A percentile compares a stretch with the other conserved stretches of the same genome.
Evolutionary conservation across 225 moss, liverwort and hornwort species (phyloP).

Genomic region (Physcomitrium patens): DNA sequence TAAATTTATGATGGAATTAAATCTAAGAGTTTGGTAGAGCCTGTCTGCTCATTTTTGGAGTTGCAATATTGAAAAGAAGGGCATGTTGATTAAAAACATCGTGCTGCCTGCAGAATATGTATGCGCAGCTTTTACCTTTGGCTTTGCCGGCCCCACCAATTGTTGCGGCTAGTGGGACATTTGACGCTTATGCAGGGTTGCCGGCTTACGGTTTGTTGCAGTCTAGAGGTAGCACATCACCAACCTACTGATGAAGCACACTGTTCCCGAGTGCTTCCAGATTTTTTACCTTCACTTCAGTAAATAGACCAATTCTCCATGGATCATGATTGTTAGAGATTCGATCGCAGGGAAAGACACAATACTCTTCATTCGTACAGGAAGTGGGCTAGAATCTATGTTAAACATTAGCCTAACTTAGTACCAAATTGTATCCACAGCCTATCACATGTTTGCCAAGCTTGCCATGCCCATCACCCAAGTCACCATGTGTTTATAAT

Average conservation of each 20-base stretch:
- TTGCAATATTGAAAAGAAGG: background rate
- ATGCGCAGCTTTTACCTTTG: slow-evolving; percentile 85
- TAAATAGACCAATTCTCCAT: no score
- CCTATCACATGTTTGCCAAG: no score
- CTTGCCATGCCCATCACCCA: no score
- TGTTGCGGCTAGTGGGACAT: slow-evolving; percentile 58
- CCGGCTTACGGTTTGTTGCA: slow-evolving; percentile 56
- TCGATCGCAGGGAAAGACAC: no score
- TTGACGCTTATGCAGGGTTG: slow-evolving; percentile 66
- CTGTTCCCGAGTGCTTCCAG: background rate
- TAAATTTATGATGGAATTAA: background rate
- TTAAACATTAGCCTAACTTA: no score
- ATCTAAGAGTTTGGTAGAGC: background rate
- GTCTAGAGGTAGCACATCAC: slow-evolving; percentile 68
- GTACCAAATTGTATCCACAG: no score
- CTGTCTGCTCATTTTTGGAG: background rate
- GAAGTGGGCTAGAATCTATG: no score
- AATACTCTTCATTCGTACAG: no score
- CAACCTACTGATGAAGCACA: slow-evolving; percentile 47
- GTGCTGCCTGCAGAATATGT: slow-evolving; percentile 71
- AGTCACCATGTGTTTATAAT: background rate
- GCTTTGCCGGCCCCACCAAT: slow-evolving; percentile 85
- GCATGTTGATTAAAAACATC: background rate
- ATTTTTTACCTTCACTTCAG: no score
- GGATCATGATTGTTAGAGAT: no score